These are phyloP conservation scores for Umbelopsis sp. DNA, from an alignment of 192 early-diverging fungal genomes.

Conservation along the genomic window DNA sequence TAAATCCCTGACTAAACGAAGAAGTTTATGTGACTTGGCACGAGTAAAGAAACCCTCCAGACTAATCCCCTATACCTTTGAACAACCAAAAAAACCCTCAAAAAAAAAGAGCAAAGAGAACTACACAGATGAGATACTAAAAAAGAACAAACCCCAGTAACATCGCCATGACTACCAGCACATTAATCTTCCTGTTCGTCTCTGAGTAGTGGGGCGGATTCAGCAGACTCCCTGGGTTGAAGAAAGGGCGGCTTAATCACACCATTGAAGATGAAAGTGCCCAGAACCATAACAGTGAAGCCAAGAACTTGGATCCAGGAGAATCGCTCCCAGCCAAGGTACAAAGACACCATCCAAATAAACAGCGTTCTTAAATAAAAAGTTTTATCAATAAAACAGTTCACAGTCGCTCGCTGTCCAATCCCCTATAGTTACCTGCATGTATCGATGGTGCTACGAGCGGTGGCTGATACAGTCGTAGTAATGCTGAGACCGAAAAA, in stretches of 20 bases:
- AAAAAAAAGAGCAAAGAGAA: not conserved
- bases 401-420: conserved; percentile 13
- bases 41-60: too few relatives aligned
- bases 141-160: not conserved
- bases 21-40: not conserved
- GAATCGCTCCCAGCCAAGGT: conserved; percentile 95
- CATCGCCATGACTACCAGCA: not conserved
- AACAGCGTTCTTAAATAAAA: conserved; percentile 69
- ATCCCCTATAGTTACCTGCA: conserved; percentile 58
- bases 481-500: conserved; percentile 95
- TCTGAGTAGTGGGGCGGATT: conserved; percentile 7
- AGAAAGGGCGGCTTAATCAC: conserved; percentile 55
- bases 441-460: conserved; percentile 94
- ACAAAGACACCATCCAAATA: conserved; percentile 91
- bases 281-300: conserved; percentile 68
- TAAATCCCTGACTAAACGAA: not conserved
- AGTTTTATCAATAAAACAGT: not conserved
- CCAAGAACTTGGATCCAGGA: conserved; percentile 92
- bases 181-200: not conserved
- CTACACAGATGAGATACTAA: not conserved
- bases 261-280: conserved; percentile 92
- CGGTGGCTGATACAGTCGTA: conserved; percentile 81
- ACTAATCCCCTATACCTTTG: too few relatives aligned
- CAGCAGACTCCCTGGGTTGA: not conserved
- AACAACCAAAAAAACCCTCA: too few relatives aligned